phyloP scores from a whole-genome alignment of 441 rosid species.

The Bocquillonia castaneifolia region DNA sequence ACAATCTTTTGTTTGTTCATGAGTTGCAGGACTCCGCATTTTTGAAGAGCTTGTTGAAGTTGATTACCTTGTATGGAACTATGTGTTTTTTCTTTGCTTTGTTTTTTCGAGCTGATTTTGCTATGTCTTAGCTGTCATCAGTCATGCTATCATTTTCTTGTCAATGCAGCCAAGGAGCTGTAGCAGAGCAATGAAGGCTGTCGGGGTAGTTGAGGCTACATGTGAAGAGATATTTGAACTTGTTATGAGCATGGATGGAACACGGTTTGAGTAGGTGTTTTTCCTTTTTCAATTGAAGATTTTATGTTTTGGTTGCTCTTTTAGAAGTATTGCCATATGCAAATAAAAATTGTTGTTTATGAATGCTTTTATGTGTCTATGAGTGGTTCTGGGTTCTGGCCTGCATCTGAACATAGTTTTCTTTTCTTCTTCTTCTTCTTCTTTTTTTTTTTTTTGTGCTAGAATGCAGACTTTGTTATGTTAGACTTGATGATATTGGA shows the following conservation, averaged over 20 bases:
- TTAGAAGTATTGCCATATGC: conserved; percentile 14
- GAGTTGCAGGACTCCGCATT: conserved; percentile 87
- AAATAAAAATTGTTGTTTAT: neutral
- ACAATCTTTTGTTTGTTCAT: conserved; percentile 14
- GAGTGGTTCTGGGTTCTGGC: conserved; percentile 5
- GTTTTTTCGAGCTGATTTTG: conserved; percentile 18
- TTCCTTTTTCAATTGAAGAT: conserved; percentile 20
- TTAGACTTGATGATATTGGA: neutral
- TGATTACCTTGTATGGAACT: conserved; percentile 85
- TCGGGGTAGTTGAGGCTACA: conserved; percentile 94
- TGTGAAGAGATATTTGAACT: conserved; percentile 98
- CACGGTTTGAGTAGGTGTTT: conserved; percentile 93
- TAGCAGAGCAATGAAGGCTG: conserved; percentile 99
- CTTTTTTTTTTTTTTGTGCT: too few species aligned
- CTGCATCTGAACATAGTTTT: neutral
- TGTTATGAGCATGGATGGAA: conserved; percentile 99
- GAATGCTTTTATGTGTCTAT: neutral
- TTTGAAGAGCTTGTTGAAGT: conserved; percentile 99
- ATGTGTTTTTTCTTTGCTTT: conserved; percentile 10
- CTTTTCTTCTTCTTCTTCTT: too few species aligned
- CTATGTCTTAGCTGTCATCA: conserved; percentile 25
- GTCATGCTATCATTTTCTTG: conserved; percentile 28
- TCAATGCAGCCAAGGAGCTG: conserved; percentile 95
- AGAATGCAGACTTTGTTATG: neutral
- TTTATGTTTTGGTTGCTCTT: conserved; percentile 12